Base-by-base conservation (phyloP, 2,329 filamentous ascomycete species). In the Decorospora gaudefroyi region DNA sequence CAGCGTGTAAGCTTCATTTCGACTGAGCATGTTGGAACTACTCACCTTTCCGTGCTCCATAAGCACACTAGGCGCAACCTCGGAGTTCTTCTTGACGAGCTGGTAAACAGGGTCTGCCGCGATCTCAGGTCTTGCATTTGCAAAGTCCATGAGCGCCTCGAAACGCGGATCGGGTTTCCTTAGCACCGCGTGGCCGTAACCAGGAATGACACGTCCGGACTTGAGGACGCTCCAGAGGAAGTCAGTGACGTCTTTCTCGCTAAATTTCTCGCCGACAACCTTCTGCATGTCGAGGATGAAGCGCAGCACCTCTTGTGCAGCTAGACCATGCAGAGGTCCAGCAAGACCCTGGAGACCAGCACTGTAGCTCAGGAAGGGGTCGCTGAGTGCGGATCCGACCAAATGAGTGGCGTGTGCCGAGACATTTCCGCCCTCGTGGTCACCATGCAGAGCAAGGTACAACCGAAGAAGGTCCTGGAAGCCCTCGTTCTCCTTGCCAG, bases 281-380 rank as follows among this genome's bases (percentile, higher is more conserved):
- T 91, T 84, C 77, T 96, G 88, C 93, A 99, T 97, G 72, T 95
- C 87, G 42, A 96, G 72, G 62, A 96, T 95, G 88, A 91, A 99
- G 67, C 93, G 88, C 51, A 99, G 84, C 25, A 97, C 93, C 71
- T 99, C 93, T 73, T 99, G 93, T 5, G 93, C 93, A 35, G 93
- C 93, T 47, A 99, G 84, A 45, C 92, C 89, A 72, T 95, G 90
- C 15, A 95, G 79, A 15, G 92, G 92, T n/a, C 92, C 93, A 11
- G 92, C 93, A 10, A 99, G 84, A 69, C 93, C 93, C 68, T 96
- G 89, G 4, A 99, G 84, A 71, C 93, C 93, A 44, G 93, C 93
- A 59, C 88, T 93, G 79, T 97, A 97, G 65, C 89, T 93, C 53
- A 99, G 81, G 82, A 93, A 97, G 4, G 92, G 90, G 64, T 97